These are phyloP conservation scores for Umbellularia californica DNA, from an alignment of 164 flowering plant species.

Conservation along the genomic window DNA sequence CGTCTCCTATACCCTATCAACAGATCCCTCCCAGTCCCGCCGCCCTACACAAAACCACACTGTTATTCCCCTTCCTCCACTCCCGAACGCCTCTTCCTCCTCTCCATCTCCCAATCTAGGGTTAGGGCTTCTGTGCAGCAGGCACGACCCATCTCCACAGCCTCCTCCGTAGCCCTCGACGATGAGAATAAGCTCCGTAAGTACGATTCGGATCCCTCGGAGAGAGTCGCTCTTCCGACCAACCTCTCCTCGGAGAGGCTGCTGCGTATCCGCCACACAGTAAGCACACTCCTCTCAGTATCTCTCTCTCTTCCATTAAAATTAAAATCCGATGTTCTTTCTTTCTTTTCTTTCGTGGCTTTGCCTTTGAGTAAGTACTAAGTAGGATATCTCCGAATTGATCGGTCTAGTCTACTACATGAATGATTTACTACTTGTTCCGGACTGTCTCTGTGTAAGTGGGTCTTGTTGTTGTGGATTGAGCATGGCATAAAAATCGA, in stretches of 20 bases:
- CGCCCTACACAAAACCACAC: background rate
- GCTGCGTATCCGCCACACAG: constrained; percentile 78
- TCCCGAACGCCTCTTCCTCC: constrained; percentile 2
- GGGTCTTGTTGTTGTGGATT: too few relatives aligned
- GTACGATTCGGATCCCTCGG: constrained; percentile 10
- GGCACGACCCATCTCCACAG: constrained; percentile 13
- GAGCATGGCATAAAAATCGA: too few relatives aligned
- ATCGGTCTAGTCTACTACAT: background rate
- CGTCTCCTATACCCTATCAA: background rate
- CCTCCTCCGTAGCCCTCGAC: constrained; percentile 27
- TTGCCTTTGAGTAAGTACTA: too few relatives aligned
- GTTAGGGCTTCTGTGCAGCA: constrained; percentile 12
- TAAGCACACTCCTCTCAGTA: constrained; percentile 11
- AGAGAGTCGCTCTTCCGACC: constrained; percentile 69
- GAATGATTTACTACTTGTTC: background rate
- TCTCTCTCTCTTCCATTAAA: background rate
- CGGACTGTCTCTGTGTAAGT: too few relatives aligned
- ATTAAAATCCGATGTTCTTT: background rate
- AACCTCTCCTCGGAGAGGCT: constrained; percentile 64
- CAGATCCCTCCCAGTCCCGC: too few relatives aligned
- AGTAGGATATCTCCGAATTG: background rate
- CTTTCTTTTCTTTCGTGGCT: background rate
- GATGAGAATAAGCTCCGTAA: background rate
- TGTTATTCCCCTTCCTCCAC: background rate
- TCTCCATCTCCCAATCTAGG: constrained; percentile 10